These are phyloP conservation scores for Polyporus tsugae DNA, from an alignment of 1,284 basidiomycete genomes.

Conservation along the genomic window DNA sequence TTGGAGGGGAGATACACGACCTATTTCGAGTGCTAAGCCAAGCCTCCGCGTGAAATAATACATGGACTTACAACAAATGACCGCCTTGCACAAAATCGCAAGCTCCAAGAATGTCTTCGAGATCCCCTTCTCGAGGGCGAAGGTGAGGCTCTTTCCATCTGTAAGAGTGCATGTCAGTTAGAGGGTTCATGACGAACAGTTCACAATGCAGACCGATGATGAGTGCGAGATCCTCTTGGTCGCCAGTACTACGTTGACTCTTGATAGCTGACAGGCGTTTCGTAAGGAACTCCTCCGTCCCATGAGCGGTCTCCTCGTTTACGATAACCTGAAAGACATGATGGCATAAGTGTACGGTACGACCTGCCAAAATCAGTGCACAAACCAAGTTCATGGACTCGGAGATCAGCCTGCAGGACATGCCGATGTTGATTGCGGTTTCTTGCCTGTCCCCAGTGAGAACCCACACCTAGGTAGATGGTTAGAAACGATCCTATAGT, in stretches of 20 bases:
- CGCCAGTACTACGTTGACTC: constrained; percentile 89
- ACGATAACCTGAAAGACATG: constrained; percentile 76
- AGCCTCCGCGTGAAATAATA: constrained; percentile 6
- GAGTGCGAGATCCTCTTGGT: constrained; percentile 93
- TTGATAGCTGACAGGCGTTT: constrained; percentile 93
- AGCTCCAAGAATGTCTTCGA: constrained; percentile 92
- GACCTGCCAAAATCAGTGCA: not conserved
- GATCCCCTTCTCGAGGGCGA: constrained; percentile 92
- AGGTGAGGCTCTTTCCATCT: constrained; percentile 96
- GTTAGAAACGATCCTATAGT: not conserved
- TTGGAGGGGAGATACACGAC: constrained; percentile 96
- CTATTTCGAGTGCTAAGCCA: constrained; percentile 47
- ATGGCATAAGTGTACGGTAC: not conserved
- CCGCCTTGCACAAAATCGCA: constrained; percentile 98
- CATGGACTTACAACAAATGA: constrained; percentile 85
- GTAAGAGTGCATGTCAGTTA: constrained; percentile 5
- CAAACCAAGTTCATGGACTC: constrained; percentile 97
- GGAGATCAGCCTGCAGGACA: constrained; percentile 95
- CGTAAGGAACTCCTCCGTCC: constrained; percentile 87
- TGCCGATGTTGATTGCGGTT: constrained; percentile 99
- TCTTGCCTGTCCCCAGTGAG: constrained; percentile 98
- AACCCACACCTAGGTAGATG: constrained; percentile 83
- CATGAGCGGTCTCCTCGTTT: constrained; percentile 89
- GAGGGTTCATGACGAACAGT: not conserved
- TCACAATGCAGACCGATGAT: constrained; percentile 79